phyloP scores from a whole-genome alignment of 306 rosid species.

The Vachellia pachyceras region DNA sequence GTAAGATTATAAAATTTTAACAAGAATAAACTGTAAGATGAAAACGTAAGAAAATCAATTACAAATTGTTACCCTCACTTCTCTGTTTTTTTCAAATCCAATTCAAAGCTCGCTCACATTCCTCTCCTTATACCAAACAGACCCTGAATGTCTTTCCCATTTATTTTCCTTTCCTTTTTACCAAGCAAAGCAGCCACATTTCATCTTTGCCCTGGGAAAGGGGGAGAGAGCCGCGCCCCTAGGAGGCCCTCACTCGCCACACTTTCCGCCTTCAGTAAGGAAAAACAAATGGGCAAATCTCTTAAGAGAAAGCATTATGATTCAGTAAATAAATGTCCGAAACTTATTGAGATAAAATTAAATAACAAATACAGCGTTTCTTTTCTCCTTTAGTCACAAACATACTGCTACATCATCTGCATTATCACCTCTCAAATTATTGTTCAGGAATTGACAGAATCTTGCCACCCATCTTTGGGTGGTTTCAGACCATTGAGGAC shows the following conservation, averaged over 20 bases:
- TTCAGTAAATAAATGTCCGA: neutral
- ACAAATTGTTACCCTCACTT: no score
- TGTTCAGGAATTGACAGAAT: neutral
- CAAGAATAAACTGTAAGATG: no score
- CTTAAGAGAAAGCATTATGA: neutral
- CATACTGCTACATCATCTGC: slow-evolving; percentile 7
- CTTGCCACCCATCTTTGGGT: neutral
- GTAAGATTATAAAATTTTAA: no score
- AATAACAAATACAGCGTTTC: slow-evolving; percentile 35
- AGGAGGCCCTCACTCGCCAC: no score
- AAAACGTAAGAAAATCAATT: no score
- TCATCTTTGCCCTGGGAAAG: neutral
- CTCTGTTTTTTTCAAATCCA: no score
- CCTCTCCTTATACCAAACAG: no score
- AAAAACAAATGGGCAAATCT: neutral
- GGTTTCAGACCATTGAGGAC: neutral
- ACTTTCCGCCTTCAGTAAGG: no score
- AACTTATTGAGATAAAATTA: slow-evolving; percentile 36
- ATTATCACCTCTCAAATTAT: neutral
- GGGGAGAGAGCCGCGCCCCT: no score
- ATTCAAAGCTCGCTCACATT: no score
- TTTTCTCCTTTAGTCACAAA: slow-evolving; percentile 35
- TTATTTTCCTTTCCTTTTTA: neutral
- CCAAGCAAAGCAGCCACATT: neutral
- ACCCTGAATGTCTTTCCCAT: no score